Evolutionary conservation across 2,329 filamentous ascomycete species (phyloP).

Genomic region (Cladosporium oxysporum): DNA sequence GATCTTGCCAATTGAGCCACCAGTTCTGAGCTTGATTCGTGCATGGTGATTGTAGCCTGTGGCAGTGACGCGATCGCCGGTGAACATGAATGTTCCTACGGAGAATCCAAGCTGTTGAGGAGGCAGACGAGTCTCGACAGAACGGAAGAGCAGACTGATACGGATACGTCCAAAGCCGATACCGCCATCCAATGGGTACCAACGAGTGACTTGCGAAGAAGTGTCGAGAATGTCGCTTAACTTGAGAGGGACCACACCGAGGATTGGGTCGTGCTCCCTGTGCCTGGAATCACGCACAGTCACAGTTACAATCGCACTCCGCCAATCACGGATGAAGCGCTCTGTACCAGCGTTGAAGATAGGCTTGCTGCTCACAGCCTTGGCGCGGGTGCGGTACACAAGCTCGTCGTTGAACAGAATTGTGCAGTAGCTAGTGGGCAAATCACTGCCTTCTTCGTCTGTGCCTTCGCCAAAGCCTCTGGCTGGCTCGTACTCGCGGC

Average conservation of each 20-base stretch:
- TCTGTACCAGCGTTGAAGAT: conserved; percentile 98
- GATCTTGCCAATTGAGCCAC: conserved; percentile 75
- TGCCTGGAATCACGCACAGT: conserved; percentile 87
- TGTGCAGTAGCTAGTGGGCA: conserved; percentile 93
- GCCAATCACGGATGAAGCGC: conserved; percentile 89
- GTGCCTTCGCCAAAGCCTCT: conserved; percentile 81
- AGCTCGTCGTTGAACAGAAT: conserved; percentile 87
- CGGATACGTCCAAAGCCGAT: conserved; percentile 86
- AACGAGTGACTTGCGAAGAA: conserved; percentile 81
- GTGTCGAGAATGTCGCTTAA: conserved; percentile 85
- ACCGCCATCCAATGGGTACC: conserved; percentile 96
- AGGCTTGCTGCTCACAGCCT: conserved; percentile 89
- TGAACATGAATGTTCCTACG: conserved; percentile 90
- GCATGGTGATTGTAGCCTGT: conserved; percentile 61
- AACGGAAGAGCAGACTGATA: conserved; percentile 86
- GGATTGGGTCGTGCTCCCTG: conserved; percentile 89
- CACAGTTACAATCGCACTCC: conserved; percentile 80
- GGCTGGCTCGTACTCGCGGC: conserved; percentile 85
- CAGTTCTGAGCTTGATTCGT: conserved; percentile 78
- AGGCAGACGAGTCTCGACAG: conserved; percentile 82
- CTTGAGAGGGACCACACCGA: conserved; percentile 87
- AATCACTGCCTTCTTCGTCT: conserved; percentile 74
- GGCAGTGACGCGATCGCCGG: conserved; percentile 68
- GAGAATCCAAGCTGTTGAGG: conserved; percentile 88
- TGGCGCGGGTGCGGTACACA: conserved; percentile 90